Evolutionary conservation across 192 early-diverging fungal genomes (phyloP).

Genomic region (Rhizoclosmatium globosum): DNA sequence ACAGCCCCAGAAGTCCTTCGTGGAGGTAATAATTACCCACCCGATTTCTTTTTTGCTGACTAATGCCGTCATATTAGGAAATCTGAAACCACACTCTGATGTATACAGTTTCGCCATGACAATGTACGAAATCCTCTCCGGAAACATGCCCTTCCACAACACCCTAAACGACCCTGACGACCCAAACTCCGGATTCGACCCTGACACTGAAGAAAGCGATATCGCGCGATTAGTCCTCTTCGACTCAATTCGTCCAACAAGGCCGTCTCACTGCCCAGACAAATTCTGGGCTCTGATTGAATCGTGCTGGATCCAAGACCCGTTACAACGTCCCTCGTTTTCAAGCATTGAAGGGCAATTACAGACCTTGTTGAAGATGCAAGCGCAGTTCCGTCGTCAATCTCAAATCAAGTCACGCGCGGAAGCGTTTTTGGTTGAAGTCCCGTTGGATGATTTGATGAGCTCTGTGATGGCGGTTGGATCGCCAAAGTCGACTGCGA

Average conservation of each 20-base stretch:
- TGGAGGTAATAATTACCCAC: slow-evolving; percentile 20
- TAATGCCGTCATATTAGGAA: slow-evolving; percentile 12
- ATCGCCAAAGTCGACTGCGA: background rate
- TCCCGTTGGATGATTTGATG: slow-evolving; percentile 42
- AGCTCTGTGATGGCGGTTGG: slow-evolving; percentile 11
- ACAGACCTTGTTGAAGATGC: slow-evolving; percentile 32
- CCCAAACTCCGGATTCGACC: slow-evolving; percentile 28
- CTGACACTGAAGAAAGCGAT: slow-evolving; percentile 37
- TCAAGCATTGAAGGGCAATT: slow-evolving; percentile 27
- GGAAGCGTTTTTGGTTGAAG: slow-evolving; percentile 42
- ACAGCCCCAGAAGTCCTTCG: slow-evolving; percentile 35
- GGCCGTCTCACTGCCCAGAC: slow-evolving; percentile 37
- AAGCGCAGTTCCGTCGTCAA: slow-evolving; percentile 30
- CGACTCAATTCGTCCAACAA: slow-evolving; percentile 27
- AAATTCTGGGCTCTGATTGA: slow-evolving; percentile 35
- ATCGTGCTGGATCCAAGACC: slow-evolving; percentile 38
- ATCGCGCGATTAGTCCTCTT: slow-evolving; percentile 33
- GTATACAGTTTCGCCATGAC: slow-evolving; percentile 46
- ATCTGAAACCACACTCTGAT: slow-evolving; percentile 26
- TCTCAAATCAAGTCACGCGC: slow-evolving; percentile 36
- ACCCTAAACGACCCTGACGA: slow-evolving; percentile 36
- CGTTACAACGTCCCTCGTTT: slow-evolving; percentile 29
- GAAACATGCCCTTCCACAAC: slow-evolving; percentile 34
- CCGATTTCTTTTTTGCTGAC: background rate
- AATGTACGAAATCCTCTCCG: slow-evolving; percentile 41